Evolutionary conservation across 768 basidiomycete genomes (phyloP).

Genomic region (Lactarius sp.): DNA sequence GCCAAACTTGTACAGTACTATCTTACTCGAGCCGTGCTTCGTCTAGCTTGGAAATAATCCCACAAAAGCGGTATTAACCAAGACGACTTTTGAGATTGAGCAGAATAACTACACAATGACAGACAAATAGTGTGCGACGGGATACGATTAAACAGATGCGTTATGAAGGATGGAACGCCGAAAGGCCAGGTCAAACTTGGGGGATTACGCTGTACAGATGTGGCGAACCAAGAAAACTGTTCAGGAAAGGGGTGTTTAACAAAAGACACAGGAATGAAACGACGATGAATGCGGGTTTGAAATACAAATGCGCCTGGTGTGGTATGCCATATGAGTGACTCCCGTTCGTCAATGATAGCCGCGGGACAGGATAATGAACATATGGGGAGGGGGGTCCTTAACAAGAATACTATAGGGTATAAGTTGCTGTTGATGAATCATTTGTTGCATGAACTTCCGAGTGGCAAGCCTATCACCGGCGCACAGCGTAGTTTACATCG

Average conservation of each 20-base stretch:
- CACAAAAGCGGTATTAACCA: conserved; percentile 10
- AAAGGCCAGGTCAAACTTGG: conserved; percentile 28
- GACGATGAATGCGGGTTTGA: conserved; percentile 31
- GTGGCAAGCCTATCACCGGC: conserved; percentile 10
- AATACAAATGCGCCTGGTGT: conserved; percentile 38
- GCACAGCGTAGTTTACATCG: conserved; percentile 52
- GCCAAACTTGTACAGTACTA: conserved; percentile 1
- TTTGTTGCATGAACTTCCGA: conserved; percentile 12
- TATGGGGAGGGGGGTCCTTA: conserved; percentile 21
- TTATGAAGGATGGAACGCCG: conserved; percentile 29
- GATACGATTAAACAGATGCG: conserved; percentile 62
- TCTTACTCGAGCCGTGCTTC: not conserved
- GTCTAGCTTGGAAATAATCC: not conserved
- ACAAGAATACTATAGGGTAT: conserved; percentile 27
- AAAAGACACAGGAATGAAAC: conserved; percentile 34
- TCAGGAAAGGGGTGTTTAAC: conserved; percentile 27
- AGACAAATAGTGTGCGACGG: conserved; percentile 58
- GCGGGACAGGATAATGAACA: conserved; percentile 29
- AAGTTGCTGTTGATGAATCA: conserved; percentile 20
- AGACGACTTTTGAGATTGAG: conserved; percentile 29
- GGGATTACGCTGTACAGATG: conserved; percentile 34
- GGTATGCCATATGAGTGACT: conserved; percentile 34
- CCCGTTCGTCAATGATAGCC: conserved; percentile 28
- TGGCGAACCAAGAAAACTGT: conserved; percentile 31
- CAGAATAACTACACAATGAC: conserved; percentile 69